Conservation (phyloP, 78 protist genomes). For the Dictyostelium purpureum region DNA sequence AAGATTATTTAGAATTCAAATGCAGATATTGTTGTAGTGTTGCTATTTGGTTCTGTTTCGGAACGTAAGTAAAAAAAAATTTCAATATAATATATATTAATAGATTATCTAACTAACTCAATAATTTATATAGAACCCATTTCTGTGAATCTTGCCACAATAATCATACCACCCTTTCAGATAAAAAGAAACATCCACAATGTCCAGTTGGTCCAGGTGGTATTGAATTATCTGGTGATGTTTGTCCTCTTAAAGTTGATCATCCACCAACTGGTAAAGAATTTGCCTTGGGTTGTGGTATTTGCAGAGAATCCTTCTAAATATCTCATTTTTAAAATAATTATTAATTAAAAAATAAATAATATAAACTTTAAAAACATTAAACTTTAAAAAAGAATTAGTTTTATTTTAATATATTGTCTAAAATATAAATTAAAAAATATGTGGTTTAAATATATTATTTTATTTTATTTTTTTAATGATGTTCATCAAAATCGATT, state of each 20-base stretch:
- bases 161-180: not conserved
- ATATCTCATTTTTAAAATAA: too few relatives aligned
- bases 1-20: slow-evolving; percentile 73
- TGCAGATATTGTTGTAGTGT: slow-evolving; percentile 70
- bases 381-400: too few relatives aligned
- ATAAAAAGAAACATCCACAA: not conserved
- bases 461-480: not conserved
- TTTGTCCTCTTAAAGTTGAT: slow-evolving; percentile 36
- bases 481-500: slow-evolving; percentile 45
- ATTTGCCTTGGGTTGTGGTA: slow-evolving; percentile 68
- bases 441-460: not conserved
- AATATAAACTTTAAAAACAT: too few relatives aligned
- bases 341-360: too few relatives aligned
- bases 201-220: slow-evolving; percentile 72
- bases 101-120: too few relatives aligned
- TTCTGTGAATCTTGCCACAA: slow-evolving; percentile 75
- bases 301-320: slow-evolving; percentile 32
- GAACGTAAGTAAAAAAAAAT: too few relatives aligned
- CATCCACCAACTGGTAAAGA: slow-evolving; percentile 34
- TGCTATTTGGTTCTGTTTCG: slow-evolving; percentile 75
- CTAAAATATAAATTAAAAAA: too few relatives aligned
- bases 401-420: too few relatives aligned
- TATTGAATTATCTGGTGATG: slow-evolving; percentile 7
- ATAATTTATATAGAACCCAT: too few relatives aligned
- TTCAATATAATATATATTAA: too few relatives aligned